Base-by-base conservation (phyloP, 352 stramenopile genomes). In the Phytophthora fragariae region DNA sequence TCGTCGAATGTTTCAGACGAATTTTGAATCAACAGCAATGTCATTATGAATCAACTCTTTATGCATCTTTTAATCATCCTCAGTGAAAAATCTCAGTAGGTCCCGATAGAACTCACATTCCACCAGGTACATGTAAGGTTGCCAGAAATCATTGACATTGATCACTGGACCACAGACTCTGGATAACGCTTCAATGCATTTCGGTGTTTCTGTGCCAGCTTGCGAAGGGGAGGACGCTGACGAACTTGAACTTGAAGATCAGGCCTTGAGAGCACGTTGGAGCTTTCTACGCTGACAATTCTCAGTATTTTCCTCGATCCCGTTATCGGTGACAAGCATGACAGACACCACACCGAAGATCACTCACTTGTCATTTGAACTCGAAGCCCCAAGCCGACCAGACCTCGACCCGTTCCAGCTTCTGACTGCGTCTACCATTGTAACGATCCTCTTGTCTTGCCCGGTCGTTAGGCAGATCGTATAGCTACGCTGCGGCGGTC, bases 341-440 rank as follows among this genome's bases (percentile, higher is more conserved):
- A 10, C 0, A 21, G 44, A 15, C 17, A 8, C 29, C n/a, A 11
- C 21, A 17, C 10, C 15, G 10, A 31, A 17, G 5, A 2, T 33
- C n/a, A 17, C 14, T 21, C 57, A 64, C 55, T 55, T 24, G 27
- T 64, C 57, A 31, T 39, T 64, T 29, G 41, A 41, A 46, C 57
- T 41, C 27, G 24, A 41, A 55, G 24, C 24, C 31, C 44, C 56
- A 62, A 62, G 57, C 15, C 57, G 14, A 6, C 57, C 44, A 4
- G 7, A n/a, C 21, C 14, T 5, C 44, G n/a, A 52, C 19, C 35
- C 37, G 37, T 50, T 50, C 14, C 15, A 50, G n/a, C 17, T 53
- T 53, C 47, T 8, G 31, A 11, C 17, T 55, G 14, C 44, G 44
- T 11, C 17, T 15, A 53, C 31, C n/a, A n/a, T n/a, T n/a, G n/a